Evolutionary conservation across 208 protist species (phyloP), one percentile per base, ranked within the genome.

Genomic region (Leishmania major): DNA sequence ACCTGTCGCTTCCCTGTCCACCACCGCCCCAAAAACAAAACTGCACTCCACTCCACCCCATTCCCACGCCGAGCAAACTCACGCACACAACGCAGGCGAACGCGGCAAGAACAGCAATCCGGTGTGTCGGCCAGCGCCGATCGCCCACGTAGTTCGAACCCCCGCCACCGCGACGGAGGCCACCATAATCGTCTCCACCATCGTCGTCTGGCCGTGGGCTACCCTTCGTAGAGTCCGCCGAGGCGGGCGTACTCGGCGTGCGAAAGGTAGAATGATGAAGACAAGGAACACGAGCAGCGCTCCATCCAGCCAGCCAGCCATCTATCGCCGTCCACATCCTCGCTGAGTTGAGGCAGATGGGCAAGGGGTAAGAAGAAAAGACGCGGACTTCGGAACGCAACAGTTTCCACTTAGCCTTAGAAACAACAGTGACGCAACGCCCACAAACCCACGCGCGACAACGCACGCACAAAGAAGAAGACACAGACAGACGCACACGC

Each of bases 81-180:
- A 69, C 57, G 15, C 74, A 78, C 74, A 51, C 31, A 67, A 37
- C 60, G 31, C 31, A 69, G 59, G 59, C 59, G 22, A 64, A 64
- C n/a, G n/a, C 6, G n/a, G 31, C 62, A 69, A 37, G 7, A 37
- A 31, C 6, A 64, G 5, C 28, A 40, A 69, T 25, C 13, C 0
- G 13, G 31, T 69, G 31, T 69, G 62, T 40, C n/a, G 10, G 13
- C 40, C 62, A 35, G 62, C 4, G 31, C 62, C 28, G 62, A 69
- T 40, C 31, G 31, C 62, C 28, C 17, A 31, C 62, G 7, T 31
- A 37, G 7, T 7, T 25, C 4, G 13, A 69, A 1, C 62, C 31
- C 15, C 31, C 31, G 31, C 62, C 62, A 69, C 62, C 28, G 43
- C 31, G 15, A 19, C 62, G 31, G 62, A 69, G 62, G 31, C 11